Evolutionary conservation across 23 red algal species (phyloP), one percentile per base, ranked within the genome.

Genomic region (Agarophyton chilense): DNA sequence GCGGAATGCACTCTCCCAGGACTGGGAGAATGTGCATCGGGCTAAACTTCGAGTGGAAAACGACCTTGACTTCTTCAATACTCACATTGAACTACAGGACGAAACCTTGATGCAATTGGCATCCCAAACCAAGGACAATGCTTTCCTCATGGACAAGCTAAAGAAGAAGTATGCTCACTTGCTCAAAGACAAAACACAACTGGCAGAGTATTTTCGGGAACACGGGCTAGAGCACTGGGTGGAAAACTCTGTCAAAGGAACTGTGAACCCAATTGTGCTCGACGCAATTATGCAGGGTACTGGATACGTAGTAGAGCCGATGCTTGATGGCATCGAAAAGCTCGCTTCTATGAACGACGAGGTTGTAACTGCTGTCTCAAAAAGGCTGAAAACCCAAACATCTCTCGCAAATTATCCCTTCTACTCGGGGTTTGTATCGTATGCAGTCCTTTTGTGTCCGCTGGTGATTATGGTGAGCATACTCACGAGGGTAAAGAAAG

Each of bases 201-300:
- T 86, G 22, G 50, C 40, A 26, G 65, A 67, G 19, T 21, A 49
- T 21, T 70, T 86, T 52, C 58, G 61, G 21, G 47, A 72, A 31
- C 81, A 68, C 21, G 81, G 81, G 43, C 81, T 86, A 21, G 81
- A 86, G 62, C 81, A 70, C 17, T 86, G 81, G 81, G 81, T 86
- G 36, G 81, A 70, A 46, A 70, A 49, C 28, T 70, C 58, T 24
- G 43, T 86, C 33, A 72, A 51, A 24, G 45, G 63, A 17, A 66
- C 81, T 71, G 35, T 86, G 22, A 86, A 72, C 34, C 81, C 81
- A 6, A 41, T 86, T 8, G 81, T 86, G 26, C 45, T 54, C n/a
- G 81, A 86, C 51, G 81, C 81, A 17, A 63, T 86, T 26, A 86
- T 86, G 81, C 81, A 86, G 33, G 81, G 81, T n/a, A 86, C 81